Evolutionary conservation across 176 grass and related monocot species (phyloP), one percentile per base, ranked within the genome.

Genomic region (Phragmites australis): DNA sequence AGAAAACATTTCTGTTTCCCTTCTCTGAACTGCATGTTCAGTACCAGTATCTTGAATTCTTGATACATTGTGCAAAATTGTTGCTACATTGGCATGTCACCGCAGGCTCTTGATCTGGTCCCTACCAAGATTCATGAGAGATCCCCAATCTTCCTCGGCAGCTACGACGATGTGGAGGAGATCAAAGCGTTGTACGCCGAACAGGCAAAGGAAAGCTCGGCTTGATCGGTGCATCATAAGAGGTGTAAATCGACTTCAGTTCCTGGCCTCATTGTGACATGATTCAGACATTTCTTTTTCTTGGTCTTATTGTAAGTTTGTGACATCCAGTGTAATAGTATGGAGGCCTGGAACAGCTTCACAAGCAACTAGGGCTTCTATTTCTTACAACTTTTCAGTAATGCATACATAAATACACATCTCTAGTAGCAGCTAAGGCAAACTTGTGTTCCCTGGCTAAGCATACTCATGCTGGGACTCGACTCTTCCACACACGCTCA

Each of bases 121-220:
- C 97, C 97, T 13, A 93, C 84, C 49, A 86, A 90, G 5, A 99
- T 99, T 74, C 97, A 99, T 58, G 43, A 96, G 43, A 99, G 97
- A 51, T 91, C 97, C 21, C 93, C 97, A 0, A 74, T 99, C 70
- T 91, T 99, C 85, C 90, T 99, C 21, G 97, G 97, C 21, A 99
- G 97, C 84, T 90, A 86, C 74, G 88, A 99, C 65, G 97, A 99
- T 0, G 90, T 96, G 26, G 90, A 95, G 76, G 92, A 99, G 47
- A 91, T 99, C 72, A 99, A 99, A 89, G 84, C 82, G 26, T 72
- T 99, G 47, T 93, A 96, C 65, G 90, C 93, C 17, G 69, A 74
- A 52, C 76, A 80, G 2, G 92, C 88, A 0, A 89, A 93, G 70
- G 52, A 31, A 66, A 27, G 30, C 18, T 81, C 81, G 0, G 84